Evolutionary conservation across 345 rosid species (phyloP).

Genomic region (Noccaea bulbosa): DNA sequence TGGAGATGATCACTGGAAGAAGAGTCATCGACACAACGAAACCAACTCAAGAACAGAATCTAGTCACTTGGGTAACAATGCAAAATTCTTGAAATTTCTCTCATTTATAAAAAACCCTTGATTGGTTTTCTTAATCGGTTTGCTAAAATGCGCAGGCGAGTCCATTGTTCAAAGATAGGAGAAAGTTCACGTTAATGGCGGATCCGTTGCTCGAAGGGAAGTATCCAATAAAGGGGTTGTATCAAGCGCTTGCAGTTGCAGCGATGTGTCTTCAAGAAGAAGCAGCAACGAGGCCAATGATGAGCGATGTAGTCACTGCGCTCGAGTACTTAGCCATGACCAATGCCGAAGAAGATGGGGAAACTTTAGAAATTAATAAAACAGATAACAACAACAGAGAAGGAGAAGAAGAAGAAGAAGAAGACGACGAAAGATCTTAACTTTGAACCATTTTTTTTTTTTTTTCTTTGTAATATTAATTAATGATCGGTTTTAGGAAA

Average conservation of each 20-base stretch:
- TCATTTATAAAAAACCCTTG: not conserved
- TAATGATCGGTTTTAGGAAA: conserved; percentile 28
- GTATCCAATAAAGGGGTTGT: conserved; percentile 60
- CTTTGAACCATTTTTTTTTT: conserved; percentile 9
- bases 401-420: conserved; percentile 4
- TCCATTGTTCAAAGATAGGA: conserved; percentile 69
- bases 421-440: conserved; percentile 27
- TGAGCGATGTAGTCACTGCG: conserved; percentile 84
- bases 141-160: conserved; percentile 58
- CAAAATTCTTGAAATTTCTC: not conserved
- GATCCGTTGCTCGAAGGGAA: conserved; percentile 70
- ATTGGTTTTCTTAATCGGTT: not conserved
- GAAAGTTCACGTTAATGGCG: conserved; percentile 64
- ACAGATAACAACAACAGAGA: conserved; percentile 5
- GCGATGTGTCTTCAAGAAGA: conserved; percentile 91
- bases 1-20: conserved; percentile 83
- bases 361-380: conserved; percentile 8
- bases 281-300: conserved; percentile 62
- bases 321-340: conserved; percentile 58
- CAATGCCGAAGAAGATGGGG: conserved; percentile 37
- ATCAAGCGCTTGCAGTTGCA: conserved; percentile 84
- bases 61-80: conserved; percentile 62
- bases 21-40: conserved; percentile 72
- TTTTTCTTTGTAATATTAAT: conserved; percentile 17
- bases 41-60: conserved; percentile 69